phyloP scores from a whole-genome alignment of 1,284 basidiomycete genomes.

The Neolentinus lepideus region DNA sequence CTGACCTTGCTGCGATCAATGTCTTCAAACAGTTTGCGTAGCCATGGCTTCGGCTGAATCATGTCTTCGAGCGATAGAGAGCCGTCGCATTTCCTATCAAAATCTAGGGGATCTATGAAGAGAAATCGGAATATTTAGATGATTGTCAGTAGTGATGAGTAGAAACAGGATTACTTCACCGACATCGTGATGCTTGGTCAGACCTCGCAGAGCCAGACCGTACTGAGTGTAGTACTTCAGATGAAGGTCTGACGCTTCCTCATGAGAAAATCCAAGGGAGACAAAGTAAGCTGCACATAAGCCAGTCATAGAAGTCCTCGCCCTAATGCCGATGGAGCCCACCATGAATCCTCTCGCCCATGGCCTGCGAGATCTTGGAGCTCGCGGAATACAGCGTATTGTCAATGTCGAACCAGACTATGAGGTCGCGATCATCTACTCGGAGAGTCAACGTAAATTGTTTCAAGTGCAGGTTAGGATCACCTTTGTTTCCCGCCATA shows the following conservation, averaged over 20 bases:
- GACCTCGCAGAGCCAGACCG: constrained; percentile 80
- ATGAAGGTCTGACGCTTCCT: constrained; percentile 71
- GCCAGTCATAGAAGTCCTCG: background rate
- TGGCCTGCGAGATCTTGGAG: constrained; percentile 70
- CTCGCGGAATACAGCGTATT: constrained; percentile 80
- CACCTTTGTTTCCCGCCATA: background rate
- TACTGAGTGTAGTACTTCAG: constrained; percentile 73
- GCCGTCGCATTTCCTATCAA: constrained; percentile 80
- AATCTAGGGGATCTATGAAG: constrained; percentile 73
- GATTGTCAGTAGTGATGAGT: background rate
- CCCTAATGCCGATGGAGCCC: constrained; percentile 9
- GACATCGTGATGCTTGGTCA: constrained; percentile 74
- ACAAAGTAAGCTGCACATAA: constrained; percentile 65
- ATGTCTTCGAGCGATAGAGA: constrained; percentile 79
- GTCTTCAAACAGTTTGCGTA: constrained; percentile 68
- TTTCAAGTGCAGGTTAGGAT: too few relatives aligned
- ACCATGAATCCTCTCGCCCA: constrained; percentile 79
- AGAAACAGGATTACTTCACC: constrained; percentile 34
- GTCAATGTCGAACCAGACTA: constrained; percentile 84
- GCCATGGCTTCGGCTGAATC: constrained; percentile 56
- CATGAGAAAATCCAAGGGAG: constrained; percentile 56
- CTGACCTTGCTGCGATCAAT: constrained; percentile 72
- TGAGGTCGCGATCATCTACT: constrained; percentile 52
- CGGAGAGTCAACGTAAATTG: too few relatives aligned
- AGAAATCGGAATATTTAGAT: background rate